Conservation (phyloP, 345 rosid genomes). For the Eucalyptus polyanthemos region DNA sequence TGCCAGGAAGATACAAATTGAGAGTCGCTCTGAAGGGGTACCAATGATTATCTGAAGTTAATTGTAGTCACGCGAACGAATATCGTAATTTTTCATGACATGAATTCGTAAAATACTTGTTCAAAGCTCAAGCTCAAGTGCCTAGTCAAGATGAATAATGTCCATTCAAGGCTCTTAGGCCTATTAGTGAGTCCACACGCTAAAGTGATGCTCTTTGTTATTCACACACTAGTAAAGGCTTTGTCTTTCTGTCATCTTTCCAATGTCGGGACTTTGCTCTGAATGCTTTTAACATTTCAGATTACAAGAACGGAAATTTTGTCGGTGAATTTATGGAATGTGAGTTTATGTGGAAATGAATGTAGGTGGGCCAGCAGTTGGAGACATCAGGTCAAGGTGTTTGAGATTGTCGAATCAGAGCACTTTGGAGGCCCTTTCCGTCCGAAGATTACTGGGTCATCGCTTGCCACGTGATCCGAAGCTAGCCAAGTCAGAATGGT, state of each 20-base stretch:
- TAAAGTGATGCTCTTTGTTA: background rate
- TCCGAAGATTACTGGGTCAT: slow-evolving; percentile 78
- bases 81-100: background rate
- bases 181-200: background rate
- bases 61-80: background rate
- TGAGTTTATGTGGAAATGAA: background rate
- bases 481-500: slow-evolving; percentile 86
- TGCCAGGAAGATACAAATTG: background rate
- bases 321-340: background rate
- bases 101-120: background rate
- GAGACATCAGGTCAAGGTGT: slow-evolving; percentile 91
- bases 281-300: background rate
- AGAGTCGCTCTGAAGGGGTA: background rate
- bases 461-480: slow-evolving; percentile 56
- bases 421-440: slow-evolving; percentile 85
- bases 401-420: slow-evolving; percentile 86
- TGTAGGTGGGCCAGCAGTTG: slow-evolving; percentile 94
- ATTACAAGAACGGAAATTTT: background rate
- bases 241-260: background rate
- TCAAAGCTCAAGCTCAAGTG: background rate
- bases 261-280: background rate
- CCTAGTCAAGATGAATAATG: background rate
- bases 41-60: background rate
- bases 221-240: background rate
- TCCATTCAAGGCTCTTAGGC: background rate